Base-by-base conservation (phyloP, 768 basidiomycete genomes). In the Suillus placidus region DNA sequence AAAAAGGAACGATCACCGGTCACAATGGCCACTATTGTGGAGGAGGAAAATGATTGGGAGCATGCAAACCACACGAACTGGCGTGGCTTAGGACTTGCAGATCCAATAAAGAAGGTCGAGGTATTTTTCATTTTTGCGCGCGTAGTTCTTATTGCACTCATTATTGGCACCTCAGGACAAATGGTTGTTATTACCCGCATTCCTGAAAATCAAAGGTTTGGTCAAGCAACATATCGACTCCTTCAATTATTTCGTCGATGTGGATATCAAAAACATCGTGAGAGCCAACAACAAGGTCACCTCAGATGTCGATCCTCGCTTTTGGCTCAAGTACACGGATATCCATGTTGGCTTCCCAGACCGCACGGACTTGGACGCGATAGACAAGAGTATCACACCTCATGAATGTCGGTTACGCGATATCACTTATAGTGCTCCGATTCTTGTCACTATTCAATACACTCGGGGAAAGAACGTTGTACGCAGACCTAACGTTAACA, bases 221-320 rank as follows among this genome's bases (percentile, higher is more conserved):
- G 97, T 99, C 67, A 99, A 99, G 81, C 97, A 99, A 75, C 97
- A 99, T 75, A 93, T 98, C 70, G 97, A 98, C 77, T 97, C 95
- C 9, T 99, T 95, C 88, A 98, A 98, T 81, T 96, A 97, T 78
- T 99, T 99, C 74, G 95, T 98, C 74, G 93, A 98, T 71, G 90
- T 92, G 51, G 97, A 99, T 74, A 92, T 99, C 75, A 96, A 95
- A 77, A 97, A 95, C 71, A 97, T 99, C 72, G 89, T 99, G 66
- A 92, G 88, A 69, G 94, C 94, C 7, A 96, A 97, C 75, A 90
- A 88, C 80, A 94, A 94, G 75, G 90, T 97, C 73, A 95, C 93
- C 4, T 97, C 95, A 20, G 97, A 99, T 71, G 93, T 98, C 68
- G 95, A 98, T 78, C 97, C 96, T 10, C 87, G 91, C 35, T 97